Evolutionary conservation across 2,329 filamentous ascomycete species (phyloP), one percentile per base, ranked within the genome.

Genomic region (Alternaria viburni): DNA sequence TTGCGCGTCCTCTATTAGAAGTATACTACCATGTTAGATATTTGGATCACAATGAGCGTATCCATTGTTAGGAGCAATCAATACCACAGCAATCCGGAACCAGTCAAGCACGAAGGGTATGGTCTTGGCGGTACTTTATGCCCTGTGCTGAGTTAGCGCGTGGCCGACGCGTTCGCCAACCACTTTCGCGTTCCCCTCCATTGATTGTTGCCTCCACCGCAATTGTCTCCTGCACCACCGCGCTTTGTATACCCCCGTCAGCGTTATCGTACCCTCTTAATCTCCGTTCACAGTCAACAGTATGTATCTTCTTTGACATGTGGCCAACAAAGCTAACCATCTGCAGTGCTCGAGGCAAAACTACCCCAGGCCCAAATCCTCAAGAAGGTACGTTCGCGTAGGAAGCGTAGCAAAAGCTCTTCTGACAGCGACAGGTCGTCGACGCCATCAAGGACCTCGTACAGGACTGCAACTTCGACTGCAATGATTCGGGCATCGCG

Each of bases 381-480:
- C 81, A 99, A 99, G 87, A 97, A 96, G 91, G 93, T 95, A 65
- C 32, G 57, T 17, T 49, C 50, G n/a, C 43, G 32, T 23, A 15
- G 45, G 17, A 30, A 41, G 41, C 23, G 15, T 32, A 21, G 23
- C 28, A 46, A 2, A 28, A 13, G 21, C 32, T 15, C 25, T 28
- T 55, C 46, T 65, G 28, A 72, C 79, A 60, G 69, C 58, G 47
- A 52, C 17, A 97, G 93, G 93, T 98, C 68, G 94, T 99, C 77
- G 96, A 99, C 81, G 93, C 96, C 75, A 97, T 99, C 90, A 98
- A 97, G 84, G 96, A 99, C 78, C 90, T 99, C 55, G 96, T 99
- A 57, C 96, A 98, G 83, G 96, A 99, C 85, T 99, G 96, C 90
- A 99, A 99, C 85, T 99, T 99, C 85, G 96, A 99, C 87, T 99